Evolutionary conservation across 2,329 filamentous ascomycete species (phyloP).

Genomic region (Torrubiella hemipterigena): DNA sequence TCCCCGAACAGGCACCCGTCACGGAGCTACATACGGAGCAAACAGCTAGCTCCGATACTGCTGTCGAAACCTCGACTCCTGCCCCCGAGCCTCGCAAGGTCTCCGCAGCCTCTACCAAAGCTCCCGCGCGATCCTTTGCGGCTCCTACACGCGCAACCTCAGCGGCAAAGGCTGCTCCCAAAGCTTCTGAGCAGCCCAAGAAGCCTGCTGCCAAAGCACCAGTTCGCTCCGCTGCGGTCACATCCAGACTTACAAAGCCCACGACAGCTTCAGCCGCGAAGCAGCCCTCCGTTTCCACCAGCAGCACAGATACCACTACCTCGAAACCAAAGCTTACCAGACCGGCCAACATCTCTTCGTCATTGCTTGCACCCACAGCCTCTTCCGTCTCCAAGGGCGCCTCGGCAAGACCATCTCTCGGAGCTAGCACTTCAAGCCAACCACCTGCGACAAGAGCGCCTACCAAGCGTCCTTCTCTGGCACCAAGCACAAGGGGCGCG

Average conservation of each 20-base stretch:
- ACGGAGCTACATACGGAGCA: too few species aligned
- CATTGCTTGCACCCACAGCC: constrained; percentile 57
- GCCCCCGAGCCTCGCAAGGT: constrained; percentile 5
- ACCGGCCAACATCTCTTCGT: constrained; percentile 53
- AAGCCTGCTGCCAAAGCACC: constrained; percentile 17
- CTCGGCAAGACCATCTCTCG: constrained; percentile 12
- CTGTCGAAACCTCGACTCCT: too few species aligned
- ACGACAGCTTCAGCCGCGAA: constrained; percentile 21
- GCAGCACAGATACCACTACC: constrained; percentile 36
- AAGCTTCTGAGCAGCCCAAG: constrained; percentile 11
- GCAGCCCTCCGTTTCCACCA: constrained; percentile 27
- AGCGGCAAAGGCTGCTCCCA: constrained; percentile 2
- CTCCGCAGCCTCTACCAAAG: constrained; percentile 23
- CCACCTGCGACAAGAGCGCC: constrained; percentile 16
- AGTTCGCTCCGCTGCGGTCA: constrained; percentile 14
- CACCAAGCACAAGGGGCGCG: constrained; percentile 25
- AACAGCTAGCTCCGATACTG: too few species aligned
- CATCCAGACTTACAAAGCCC: constrained; percentile 15
- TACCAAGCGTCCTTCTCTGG: constrained; percentile 23
- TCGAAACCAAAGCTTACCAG: constrained; percentile 56
- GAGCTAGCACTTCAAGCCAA: too few species aligned
- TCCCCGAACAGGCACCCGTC: constrained; percentile 1
- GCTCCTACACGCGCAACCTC: constrained; percentile 16
- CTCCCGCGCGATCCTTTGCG: too few species aligned
- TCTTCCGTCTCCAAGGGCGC: constrained; percentile 50